Evolutionary conservation across 176 grass and related monocot genomes (phyloP).

Genomic region (Juncus inflexus): DNA sequence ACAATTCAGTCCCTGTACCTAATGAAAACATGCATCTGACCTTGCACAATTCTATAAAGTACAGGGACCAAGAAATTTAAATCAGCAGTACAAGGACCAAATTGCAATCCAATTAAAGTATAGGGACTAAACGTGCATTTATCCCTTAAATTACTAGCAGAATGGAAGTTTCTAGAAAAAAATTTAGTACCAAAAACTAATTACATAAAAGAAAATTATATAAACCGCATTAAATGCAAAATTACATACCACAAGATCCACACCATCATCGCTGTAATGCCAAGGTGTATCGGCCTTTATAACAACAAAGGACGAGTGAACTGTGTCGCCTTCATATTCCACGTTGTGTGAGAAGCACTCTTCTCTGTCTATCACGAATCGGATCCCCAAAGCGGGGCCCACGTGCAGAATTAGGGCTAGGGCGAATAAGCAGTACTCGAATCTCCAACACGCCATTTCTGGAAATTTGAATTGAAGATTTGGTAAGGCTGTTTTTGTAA

Average conservation of each 20-base stretch:
- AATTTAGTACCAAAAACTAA: too few relatives aligned
- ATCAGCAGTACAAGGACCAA: too few relatives aligned
- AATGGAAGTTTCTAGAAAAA: too few relatives aligned
- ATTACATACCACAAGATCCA: constrained; percentile 79
- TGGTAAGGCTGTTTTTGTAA: background rate
- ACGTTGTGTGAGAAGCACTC: constrained; percentile 88
- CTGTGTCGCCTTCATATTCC: constrained; percentile 75
- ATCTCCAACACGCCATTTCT: constrained; percentile 32
- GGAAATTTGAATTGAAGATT: background rate
- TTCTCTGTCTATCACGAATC: constrained; percentile 91
- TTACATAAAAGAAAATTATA: background rate
- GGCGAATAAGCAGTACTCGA: constrained; percentile 22
- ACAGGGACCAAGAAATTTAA: too few relatives aligned
- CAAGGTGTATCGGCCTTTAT: constrained; percentile 88
- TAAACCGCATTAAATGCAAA: background rate
- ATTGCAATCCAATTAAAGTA: too few relatives aligned
- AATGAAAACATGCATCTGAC: too few relatives aligned
- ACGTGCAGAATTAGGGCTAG: constrained; percentile 20
- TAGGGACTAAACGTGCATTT: too few relatives aligned
- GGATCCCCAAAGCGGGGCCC: constrained; percentile 40
- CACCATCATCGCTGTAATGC: constrained; percentile 76
- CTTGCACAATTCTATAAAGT: too few relatives aligned
- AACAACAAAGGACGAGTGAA: constrained; percentile 83
- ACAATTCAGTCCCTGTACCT: too few relatives aligned
- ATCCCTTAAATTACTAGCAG: too few relatives aligned